Conservation (phyloP, 2,329 filamentous ascomycete genomes). For the Fusarium sp. region DNA sequence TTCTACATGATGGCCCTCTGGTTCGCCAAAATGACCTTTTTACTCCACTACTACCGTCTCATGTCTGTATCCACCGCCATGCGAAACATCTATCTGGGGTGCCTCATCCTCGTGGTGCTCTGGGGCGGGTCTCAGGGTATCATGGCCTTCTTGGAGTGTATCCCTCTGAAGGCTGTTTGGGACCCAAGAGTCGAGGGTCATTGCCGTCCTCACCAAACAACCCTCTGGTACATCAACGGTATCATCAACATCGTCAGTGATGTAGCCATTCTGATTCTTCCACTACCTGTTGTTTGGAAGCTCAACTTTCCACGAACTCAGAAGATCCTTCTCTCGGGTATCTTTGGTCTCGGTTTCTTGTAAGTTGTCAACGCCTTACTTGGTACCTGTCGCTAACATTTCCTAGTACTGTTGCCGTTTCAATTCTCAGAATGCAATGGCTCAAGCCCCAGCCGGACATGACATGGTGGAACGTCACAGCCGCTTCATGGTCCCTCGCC, state of each 20-base stretch:
- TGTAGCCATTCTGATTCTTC: slow-evolving; percentile 27
- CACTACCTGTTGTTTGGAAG: slow-evolving; percentile 31
- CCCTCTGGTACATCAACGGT: slow-evolving; percentile 9
- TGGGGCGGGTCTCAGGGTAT: slow-evolving; percentile 21
- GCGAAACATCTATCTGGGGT: slow-evolving; percentile 1
- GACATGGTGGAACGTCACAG: slow-evolving; percentile 30
- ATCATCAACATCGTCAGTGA: slow-evolving; percentile 35
- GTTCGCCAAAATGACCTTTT: slow-evolving; percentile 33
- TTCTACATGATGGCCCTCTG: slow-evolving; percentile 23
- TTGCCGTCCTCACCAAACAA: slow-evolving; percentile 3
- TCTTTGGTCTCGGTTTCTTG: slow-evolving; percentile 36
- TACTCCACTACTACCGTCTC: slow-evolving; percentile 38
- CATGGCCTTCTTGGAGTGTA: slow-evolving; percentile 23
- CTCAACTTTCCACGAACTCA: slow-evolving; percentile 26
- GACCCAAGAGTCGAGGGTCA: slow-evolving; percentile 2
- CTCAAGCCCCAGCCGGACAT: background rate
- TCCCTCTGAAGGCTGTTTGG: slow-evolving; percentile 25
- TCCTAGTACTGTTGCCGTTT: slow-evolving; percentile 21
- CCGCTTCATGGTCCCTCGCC: slow-evolving; percentile 32
- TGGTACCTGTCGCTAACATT: rapidly evolving
- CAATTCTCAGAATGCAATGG: slow-evolving; percentile 36
- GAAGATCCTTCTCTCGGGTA: slow-evolving; percentile 21
- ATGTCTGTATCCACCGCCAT: slow-evolving; percentile 22
- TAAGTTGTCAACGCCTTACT: background rate
- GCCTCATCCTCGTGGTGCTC: slow-evolving; percentile 13